Evolutionary conservation across 768 basidiomycete species (phyloP).

Genomic region (Leccinum variicolor): DNA sequence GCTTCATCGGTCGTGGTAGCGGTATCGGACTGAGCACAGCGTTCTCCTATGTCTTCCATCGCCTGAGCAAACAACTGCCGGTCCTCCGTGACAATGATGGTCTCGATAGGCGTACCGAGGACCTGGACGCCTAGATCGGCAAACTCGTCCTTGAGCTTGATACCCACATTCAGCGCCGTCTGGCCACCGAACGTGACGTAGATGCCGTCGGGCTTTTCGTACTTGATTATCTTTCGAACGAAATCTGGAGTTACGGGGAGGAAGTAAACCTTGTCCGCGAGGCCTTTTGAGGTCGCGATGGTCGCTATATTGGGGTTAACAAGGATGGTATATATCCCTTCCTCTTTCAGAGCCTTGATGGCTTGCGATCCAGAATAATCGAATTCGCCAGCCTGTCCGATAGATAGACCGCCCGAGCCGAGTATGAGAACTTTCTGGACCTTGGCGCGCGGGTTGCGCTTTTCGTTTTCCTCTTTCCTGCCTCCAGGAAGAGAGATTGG

Average conservation of each 20-base stretch:
- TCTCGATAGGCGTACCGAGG: constrained; percentile 94
- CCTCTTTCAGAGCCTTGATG: constrained; percentile 98
- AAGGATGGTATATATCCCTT: constrained; percentile 98
- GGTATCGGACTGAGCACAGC: constrained; percentile 86
- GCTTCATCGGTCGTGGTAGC: constrained; percentile 89
- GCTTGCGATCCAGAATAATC: constrained; percentile 99
- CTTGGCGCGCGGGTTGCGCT: constrained; percentile 62
- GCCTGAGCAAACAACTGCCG: constrained; percentile 90
- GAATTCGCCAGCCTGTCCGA: constrained; percentile 99
- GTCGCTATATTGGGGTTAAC: constrained; percentile 99
- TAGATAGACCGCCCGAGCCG: constrained; percentile 95
- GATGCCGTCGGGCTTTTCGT: constrained; percentile 98
- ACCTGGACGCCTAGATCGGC: constrained; percentile 85
- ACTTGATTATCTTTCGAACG: constrained; percentile 96
- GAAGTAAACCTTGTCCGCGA: constrained; percentile 99
- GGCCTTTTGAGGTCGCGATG: constrained; percentile 93
- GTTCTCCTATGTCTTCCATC: constrained; percentile 95
- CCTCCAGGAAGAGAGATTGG: constrained; percentile 74
- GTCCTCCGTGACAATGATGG: constrained; percentile 97
- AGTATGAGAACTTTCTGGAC: constrained; percentile 95
- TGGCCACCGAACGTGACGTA: constrained; percentile 99
- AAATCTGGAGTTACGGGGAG: constrained; percentile 97
- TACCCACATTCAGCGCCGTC: constrained; percentile 94
- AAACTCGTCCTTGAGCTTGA: constrained; percentile 98
- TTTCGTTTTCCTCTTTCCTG: constrained; percentile 80